These are phyloP conservation scores for Chaetomium tenue DNA, from an alignment of 495 filamentous ascomycete genomes.

Conservation along the genomic window DNA sequence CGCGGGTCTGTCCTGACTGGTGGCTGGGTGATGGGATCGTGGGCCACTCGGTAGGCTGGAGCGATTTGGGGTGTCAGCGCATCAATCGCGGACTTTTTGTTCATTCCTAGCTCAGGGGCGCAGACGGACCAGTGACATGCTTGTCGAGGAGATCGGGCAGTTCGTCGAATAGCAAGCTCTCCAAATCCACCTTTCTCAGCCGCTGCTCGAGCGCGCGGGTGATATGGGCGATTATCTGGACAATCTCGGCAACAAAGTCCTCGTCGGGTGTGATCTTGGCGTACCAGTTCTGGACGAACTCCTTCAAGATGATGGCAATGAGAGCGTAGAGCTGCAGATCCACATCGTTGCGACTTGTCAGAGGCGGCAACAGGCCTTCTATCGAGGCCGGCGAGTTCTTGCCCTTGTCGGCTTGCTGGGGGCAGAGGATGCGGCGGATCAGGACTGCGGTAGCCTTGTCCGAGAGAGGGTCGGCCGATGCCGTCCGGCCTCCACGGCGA, in stretches of 20 bases:
- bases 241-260: slow-evolving; percentile 77
- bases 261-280: slow-evolving; percentile 86
- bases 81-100: slow-evolving; percentile 4
- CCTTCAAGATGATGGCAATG: slow-evolving; percentile 80
- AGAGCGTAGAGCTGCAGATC: slow-evolving; percentile 91
- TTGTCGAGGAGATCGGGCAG: slow-evolving; percentile 76
- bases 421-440: slow-evolving; percentile 53
- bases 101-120: not conserved
- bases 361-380: slow-evolving; percentile 79
- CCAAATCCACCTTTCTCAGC: slow-evolving; percentile 74
- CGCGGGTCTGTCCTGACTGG: slow-evolving; percentile 58
- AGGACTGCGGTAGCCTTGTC: slow-evolving; percentile 53
- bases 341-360: slow-evolving; percentile 89
- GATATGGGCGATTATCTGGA: slow-evolving; percentile 85
- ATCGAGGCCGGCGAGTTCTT: slow-evolving; percentile 49
- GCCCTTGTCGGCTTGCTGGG: slow-evolving; percentile 48
- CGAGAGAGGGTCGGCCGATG: slow-evolving; percentile 45
- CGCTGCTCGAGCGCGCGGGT: slow-evolving; percentile 83
- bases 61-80: slow-evolving; percentile 16
- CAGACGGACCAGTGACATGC: slow-evolving; percentile 71
- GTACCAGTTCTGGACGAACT: slow-evolving; percentile 92
- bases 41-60: slow-evolving; percentile 56
- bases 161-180: slow-evolving; percentile 83
- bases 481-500: slow-evolving; percentile 35
- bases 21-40: slow-evolving; percentile 52